phyloP scores from a whole-genome alignment of 352 stramenopile genomes.

The Phytopythium boreale region DNA sequence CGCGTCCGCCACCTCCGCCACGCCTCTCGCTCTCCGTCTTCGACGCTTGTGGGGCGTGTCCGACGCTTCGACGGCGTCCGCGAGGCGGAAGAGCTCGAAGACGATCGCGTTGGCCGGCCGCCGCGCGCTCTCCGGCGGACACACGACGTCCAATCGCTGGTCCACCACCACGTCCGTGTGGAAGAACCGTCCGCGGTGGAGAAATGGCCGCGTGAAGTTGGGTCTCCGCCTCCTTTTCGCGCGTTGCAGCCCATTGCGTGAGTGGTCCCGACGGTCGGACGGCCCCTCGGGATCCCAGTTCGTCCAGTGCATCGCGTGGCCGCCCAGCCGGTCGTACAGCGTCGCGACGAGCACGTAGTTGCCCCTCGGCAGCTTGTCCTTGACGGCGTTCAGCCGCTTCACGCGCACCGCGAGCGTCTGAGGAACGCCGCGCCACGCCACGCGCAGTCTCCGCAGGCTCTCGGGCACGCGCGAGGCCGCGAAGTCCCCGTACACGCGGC shows the following conservation, averaged over 20 bases:
- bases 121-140: slow-evolving; percentile 53
- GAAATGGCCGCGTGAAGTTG: slow-evolving; percentile 71
- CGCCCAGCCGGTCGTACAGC: slow-evolving; percentile 84
- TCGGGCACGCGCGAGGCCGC: slow-evolving; percentile 30
- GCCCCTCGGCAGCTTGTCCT: slow-evolving; percentile 78
- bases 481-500: slow-evolving; percentile 58
- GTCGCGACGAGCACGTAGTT: slow-evolving; percentile 83
- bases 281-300: slow-evolving; percentile 47
- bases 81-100: slow-evolving; percentile 48
- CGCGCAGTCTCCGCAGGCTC: slow-evolving; percentile 50
- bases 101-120: slow-evolving; percentile 53
- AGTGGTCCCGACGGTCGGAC: slow-evolving; percentile 7
- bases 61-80: slow-evolving; percentile 1
- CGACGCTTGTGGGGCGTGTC: slow-evolving; percentile 9
- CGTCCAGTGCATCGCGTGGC: slow-evolving; percentile 74
- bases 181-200: slow-evolving; percentile 82
- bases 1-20: slow-evolving; percentile 34
- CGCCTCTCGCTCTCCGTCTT: not conserved
- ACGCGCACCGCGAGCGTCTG: slow-evolving; percentile 66
- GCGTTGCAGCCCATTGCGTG: not conserved
- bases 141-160: slow-evolving; percentile 80
- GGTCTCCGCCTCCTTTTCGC: slow-evolving; percentile 13
- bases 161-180: slow-evolving; percentile 76
- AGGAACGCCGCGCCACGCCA: slow-evolving; percentile 72
- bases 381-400: slow-evolving; percentile 69